A percentile compares a stretch with the other conserved stretches of the same genome.
These are phyloP conservation scores for Vicia sativa DNA, from an alignment of 306 rosid genomes.

Conservation along the genomic window DNA sequence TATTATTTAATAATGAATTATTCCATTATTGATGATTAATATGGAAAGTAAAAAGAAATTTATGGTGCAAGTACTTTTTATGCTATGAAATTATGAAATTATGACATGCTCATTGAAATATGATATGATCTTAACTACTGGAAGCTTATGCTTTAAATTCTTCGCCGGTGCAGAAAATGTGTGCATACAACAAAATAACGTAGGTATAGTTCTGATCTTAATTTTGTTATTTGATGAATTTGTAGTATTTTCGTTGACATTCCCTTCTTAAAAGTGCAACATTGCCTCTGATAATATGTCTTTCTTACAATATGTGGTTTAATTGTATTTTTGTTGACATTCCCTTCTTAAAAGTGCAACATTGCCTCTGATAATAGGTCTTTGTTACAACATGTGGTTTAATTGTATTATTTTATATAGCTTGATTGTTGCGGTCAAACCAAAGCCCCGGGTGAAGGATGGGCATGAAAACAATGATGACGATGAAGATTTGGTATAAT, in stretches of 20 bases:
- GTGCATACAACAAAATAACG: no score
- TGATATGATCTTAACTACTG: no score
- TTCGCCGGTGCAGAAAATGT: no score
- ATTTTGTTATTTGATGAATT: constrained; percentile 30
- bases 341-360: constrained; percentile 13
- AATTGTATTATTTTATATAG: constrained; percentile 53
- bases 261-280: background rate
- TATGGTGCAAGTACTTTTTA: no score
- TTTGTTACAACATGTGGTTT: constrained; percentile 21
- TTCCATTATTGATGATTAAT: no score
- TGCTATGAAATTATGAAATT: no score
- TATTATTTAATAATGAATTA: no score
- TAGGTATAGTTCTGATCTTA: no score
- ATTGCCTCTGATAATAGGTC: background rate
- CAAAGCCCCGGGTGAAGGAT: constrained; percentile 74
- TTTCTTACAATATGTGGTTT: background rate
- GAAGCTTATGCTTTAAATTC: no score
- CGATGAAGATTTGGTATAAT: constrained; percentile 80
- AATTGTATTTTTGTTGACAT: constrained; percentile 4
- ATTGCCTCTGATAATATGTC: no score
- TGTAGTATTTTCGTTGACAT: constrained; percentile 3
- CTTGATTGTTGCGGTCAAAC: constrained; percentile 86
- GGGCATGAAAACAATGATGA: constrained; percentile 71
- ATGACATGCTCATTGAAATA: no score
- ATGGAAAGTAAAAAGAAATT: no score